Conservation (phyloP, 371 early-diverging fungal genomes). For the Rhizopus microsporus region DNA sequence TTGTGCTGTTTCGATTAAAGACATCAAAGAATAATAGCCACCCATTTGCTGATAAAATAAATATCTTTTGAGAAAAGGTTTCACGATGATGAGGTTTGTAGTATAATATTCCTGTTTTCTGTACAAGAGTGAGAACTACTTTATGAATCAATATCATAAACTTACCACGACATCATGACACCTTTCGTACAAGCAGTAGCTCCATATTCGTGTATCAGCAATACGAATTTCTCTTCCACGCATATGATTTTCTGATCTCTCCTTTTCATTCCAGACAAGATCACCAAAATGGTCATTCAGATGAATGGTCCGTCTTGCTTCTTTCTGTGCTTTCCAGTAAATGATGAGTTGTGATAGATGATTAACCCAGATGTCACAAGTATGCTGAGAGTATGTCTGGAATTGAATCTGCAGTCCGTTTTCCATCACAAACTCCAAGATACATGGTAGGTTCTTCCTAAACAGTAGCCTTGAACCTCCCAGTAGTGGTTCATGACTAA, state of each 20-base stretch:
- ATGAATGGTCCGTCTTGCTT: conserved; percentile 45
- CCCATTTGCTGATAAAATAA: conserved; percentile 51
- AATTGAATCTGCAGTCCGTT: conserved; percentile 40
- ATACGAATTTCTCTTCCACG: conserved; percentile 7
- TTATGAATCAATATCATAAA: neutral
- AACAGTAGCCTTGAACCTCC: neutral
- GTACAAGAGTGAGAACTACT: neutral
- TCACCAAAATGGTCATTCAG: conserved; percentile 18
- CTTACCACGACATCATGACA: conserved; percentile 45
- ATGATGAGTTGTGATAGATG: conserved; percentile 43
- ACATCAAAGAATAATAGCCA: conserved; percentile 51
- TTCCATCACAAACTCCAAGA: conserved; percentile 44
- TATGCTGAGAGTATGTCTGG: conserved; percentile 45
- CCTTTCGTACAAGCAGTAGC: conserved; percentile 48
- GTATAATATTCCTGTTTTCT: conserved; percentile 63
- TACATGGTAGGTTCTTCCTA: conserved; percentile 11
- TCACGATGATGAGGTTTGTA: conserved; percentile 48
- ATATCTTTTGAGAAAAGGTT: conserved; percentile 54
- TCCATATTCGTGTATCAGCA: conserved; percentile 60
- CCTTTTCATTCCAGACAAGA: conserved; percentile 21
- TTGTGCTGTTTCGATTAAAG: conserved; percentile 34
- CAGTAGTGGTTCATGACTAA: conserved; percentile 12
- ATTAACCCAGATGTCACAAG: conserved; percentile 55
- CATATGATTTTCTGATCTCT: conserved; percentile 26
- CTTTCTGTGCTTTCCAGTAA: conserved; percentile 56